A percentile compares a stretch with the other conserved stretches of the same genome.
These are phyloP conservation scores for Boletus pseudo-olivaceus DNA, from an alignment of 768 basidiomycete genomes.

Conservation along the genomic window DNA sequence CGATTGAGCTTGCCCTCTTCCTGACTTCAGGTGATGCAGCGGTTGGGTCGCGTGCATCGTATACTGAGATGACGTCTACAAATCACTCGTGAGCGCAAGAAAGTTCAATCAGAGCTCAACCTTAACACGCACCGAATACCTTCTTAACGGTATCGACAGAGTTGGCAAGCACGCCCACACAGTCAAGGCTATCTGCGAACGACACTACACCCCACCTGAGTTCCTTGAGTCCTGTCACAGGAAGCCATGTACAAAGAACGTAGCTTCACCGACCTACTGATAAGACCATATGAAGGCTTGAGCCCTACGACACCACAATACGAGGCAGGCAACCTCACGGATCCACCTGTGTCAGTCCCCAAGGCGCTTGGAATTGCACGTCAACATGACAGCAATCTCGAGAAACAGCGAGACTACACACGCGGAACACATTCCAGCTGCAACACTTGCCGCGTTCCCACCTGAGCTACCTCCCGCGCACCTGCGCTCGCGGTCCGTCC, in stretches of 20 bases:
- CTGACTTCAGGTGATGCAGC: slow-evolving; percentile 46
- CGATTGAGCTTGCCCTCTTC: slow-evolving; percentile 30
- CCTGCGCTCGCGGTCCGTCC: slow-evolving; percentile 39
- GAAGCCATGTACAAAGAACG: background rate
- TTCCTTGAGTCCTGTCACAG: slow-evolving; percentile 5
- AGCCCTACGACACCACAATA: slow-evolving; percentile 91
- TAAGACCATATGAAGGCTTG: slow-evolving; percentile 91
- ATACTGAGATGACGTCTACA: slow-evolving; percentile 35
- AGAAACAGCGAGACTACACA: slow-evolving; percentile 39
- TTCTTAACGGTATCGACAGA: slow-evolving; percentile 45
- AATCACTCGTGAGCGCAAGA: slow-evolving; percentile 1
- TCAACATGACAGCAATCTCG: background rate
- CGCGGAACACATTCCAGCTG: slow-evolving; percentile 80
- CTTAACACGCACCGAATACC: slow-evolving; percentile 54
- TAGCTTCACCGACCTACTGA: slow-evolving; percentile 63
- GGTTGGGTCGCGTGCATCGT: slow-evolving; percentile 76
- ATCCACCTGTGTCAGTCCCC: slow-evolving; percentile 95
- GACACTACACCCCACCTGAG: slow-evolving; percentile 85
- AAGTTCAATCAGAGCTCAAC: background rate
- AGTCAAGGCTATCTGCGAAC: slow-evolving; percentile 93
- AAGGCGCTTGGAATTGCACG: slow-evolving; percentile 56
- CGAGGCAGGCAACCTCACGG: slow-evolving; percentile 86
- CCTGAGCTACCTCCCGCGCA: slow-evolving; percentile 93
- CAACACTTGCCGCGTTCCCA: slow-evolving; percentile 92
- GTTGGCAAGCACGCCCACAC: slow-evolving; percentile 77